Evolutionary conservation across 257 asterid species (phyloP), one percentile per base, ranked within the genome.

Genomic region (Gentiana macrophylla): DNA sequence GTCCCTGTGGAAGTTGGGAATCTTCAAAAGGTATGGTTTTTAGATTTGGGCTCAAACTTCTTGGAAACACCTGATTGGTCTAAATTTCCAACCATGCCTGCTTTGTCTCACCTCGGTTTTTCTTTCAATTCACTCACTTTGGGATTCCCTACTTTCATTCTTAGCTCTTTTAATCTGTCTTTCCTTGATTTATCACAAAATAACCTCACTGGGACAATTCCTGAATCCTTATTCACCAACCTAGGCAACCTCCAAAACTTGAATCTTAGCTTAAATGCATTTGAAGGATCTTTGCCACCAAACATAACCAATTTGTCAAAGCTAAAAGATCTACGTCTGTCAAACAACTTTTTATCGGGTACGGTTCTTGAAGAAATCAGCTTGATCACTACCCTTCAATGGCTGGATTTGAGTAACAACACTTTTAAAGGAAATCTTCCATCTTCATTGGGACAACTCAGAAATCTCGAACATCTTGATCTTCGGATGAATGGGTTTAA

Each of bases 21-120:
- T 63, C 80, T 84, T 44, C 87, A 65, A 50, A 74, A 75, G 75
- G 62, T 84, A 36, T 8, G 65, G 61, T 66, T 56, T 68, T 46
- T 91, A 77, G 87, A 91, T 67, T 61, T 91, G 4, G 94, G 98
- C 52, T 74, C 75, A 6, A 91, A 86, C 64, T 74, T 0, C 75
- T 61, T 91, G 58, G 57, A 49, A 32, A 52, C 77, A 63, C 79
- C 95, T 32, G 82, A 77, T 4, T 86, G 96, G 98, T 77, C 89
- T 4, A 71, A 60, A 50, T 37, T 91, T 41, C 45, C 55, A 3
- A 57, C 67, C 68, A 76, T 91, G 74, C 89, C 89, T 11, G 49
- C 51, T n/a, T 59, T 91, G 70, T 64, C 56, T 2, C 62, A 67
- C 66, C 82, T 87, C 57, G 70, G 73, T 61, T 63, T 84, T 58